Evolutionary conservation across 2,329 filamentous ascomycete species (phyloP), one percentile per base, ranked within the genome.

Genomic region (Pseudogymnoascus sp.): DNA sequence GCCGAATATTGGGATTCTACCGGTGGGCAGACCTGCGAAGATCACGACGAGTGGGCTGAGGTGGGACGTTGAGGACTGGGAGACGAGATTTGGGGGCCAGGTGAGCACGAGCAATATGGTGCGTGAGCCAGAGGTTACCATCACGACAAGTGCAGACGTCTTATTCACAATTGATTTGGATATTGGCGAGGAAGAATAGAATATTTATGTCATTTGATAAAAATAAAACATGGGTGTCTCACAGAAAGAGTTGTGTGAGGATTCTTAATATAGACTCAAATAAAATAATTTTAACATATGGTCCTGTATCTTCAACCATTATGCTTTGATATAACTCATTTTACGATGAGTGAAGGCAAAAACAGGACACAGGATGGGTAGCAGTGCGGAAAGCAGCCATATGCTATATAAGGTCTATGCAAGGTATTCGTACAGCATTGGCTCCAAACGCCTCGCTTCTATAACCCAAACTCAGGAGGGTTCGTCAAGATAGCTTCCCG

Each of bases 21-120:
- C 95, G 0, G 77, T 97, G 21, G 88, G 87, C 63, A 90, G 88
- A n/a, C 84, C 87, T 2, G 88, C 90, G 56, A 75, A 82, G n/a
- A 91, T 99, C 69, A 88, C 86, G 7, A 96, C 91, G 0, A 77
- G 79, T 13, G 95, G 95, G 0, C 78, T 97, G 19, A 88, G 96
- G 73, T 99, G 95, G 95, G 92, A 99, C 75, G 90, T 99, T 1
- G 73, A 80, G 64, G 79, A 91, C 65, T 96, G 93, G 92, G 77
- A 83, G 67, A 96, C 89, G 0, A 80, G 83, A 70, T 89, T 95
- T 72, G 89, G 89, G 7, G 87, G 86, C 0, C 81, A 83, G 68
- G 72, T 93, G 64, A 93, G 89, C 73, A 93, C 90, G 64, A 95
- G 90, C 75, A 95, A 95, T 75, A 88, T 91, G 70, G 83, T 93